Evolutionary conservation across 257 asterid genomes (phyloP), one percentile per base, ranked within the genome.

Genomic region (Handroanthus guayacan): DNA sequence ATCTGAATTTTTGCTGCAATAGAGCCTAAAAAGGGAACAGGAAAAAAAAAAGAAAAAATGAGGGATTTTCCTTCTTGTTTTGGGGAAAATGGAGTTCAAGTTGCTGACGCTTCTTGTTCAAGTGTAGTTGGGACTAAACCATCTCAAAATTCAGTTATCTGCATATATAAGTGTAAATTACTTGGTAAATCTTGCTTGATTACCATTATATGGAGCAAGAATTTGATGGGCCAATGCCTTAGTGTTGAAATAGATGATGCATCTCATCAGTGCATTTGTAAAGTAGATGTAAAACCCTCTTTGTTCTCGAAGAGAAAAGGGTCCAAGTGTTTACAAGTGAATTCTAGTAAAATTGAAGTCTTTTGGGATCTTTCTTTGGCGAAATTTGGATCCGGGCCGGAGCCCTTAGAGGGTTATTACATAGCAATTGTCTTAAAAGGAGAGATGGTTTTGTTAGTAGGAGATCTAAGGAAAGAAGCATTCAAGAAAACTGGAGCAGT

Each of bases 51-150:
- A 20, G 4, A 71, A 68, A 77, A 85, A 69, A 94, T 94, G 99
- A 92, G 96, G 90, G 97, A 94, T 44, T 94, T 94, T 67, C 99
- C 99, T 74, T 92, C 99, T 74, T 94, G 99, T 79, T 92, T 90
- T 79, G 95, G 99, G 66, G 97, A 94, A 67, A 94, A 86, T 81
- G 97, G 99, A 6, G 99, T 94, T 67, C 99, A 92, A 72, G 96
- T 94, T 70, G 97, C 97, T 62, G 99, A 94, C 86, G 91, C 94
- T 71, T 92, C 99, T 44, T 92, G 93, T 84, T 88, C 96, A 39
- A 81, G 82, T 76, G 84, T 81, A 7, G 80, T 73, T 48, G 83
- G 75, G 56, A 80, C 63, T 72, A 94, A 87, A 81, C 58, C 87
- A 63, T 87, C 90, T 51, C 99, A 92, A 43, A 94, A 94, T 84